Base-by-base conservation (phyloP, 331 rosid genomes). In the Spiraea crenata region DNA sequence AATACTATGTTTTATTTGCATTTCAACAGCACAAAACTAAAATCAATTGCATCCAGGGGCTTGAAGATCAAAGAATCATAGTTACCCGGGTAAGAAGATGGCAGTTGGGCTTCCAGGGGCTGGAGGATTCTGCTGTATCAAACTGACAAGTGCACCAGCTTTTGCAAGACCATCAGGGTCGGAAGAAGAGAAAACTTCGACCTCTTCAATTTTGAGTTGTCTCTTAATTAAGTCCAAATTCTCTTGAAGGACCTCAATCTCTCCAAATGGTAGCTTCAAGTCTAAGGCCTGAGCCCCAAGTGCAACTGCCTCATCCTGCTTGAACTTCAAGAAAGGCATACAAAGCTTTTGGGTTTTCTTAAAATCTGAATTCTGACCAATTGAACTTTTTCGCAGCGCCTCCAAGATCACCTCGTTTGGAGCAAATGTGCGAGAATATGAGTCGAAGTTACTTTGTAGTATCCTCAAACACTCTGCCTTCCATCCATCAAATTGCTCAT, bases 311-410 rank as follows among this genome's bases (percentile, higher is more conserved):
- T 86, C 89, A n/a, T 87, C 97, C 79, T 89, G 89, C 85, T 91
- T 87, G 74, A 87, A 87, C 83, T 85, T 87, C 82, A 93, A 72
- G 88, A 91, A 93, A 58, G 99, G 97, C 99, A 89, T 89, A 74
- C 95, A 89, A 45, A 77, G 74, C 87, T 93, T 89, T 77, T 89
- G 97, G 65, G 77, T 82, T 76, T 85, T 86, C 69, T 81, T 89
- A 70, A 87, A 85, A 67, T 91, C 82, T 58, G 82, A 77, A 45
- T 84, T 79, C 73, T 87, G 91, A 57, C 95, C 92, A 3, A 89
- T 74, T 52, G 90, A 78, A 75, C 93, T 84, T 12, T 77, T 71
- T 42, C 83, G 87, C 71, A 93, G 69, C 19, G 92, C 97, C 57
- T 82, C 86, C 77, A 82, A 37, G 62, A 93, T 89, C 67, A 87